These are phyloP conservation scores for Rhododendron henanense DNA, from an alignment of 148 eudicot genomes.

Conservation along the genomic window DNA sequence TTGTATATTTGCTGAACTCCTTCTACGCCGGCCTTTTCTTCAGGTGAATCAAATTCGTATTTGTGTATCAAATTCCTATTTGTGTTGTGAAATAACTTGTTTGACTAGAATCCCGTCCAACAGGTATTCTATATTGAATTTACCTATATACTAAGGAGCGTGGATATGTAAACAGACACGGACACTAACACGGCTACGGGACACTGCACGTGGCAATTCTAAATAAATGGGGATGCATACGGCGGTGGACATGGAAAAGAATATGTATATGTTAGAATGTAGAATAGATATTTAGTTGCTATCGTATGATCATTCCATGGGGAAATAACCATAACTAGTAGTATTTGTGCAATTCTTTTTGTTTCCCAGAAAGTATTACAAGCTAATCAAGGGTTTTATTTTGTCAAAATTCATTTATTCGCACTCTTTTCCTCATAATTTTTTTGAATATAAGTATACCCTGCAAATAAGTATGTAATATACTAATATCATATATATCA, in stretches of 20 bases:
- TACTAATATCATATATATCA: too few relatives aligned
- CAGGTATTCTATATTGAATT: neutral
- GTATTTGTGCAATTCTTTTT: neutral
- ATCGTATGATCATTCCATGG: neutral
- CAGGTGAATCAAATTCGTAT: conserved; percentile 42
- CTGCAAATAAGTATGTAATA: neutral
- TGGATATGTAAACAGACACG: neutral
- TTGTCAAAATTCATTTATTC: neutral
- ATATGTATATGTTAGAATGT: neutral
- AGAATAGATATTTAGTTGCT: neutral
- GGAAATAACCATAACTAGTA: neutral
- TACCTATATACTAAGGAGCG: neutral
- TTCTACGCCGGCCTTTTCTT: conserved; percentile 81
- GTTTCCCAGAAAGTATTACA: neutral
- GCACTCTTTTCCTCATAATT: neutral
- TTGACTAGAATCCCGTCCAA: neutral
- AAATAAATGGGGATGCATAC: neutral
- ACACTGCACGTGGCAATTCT: too few relatives aligned
- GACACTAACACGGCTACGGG: too few relatives aligned
- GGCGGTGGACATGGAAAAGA: neutral
- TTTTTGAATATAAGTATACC: neutral
- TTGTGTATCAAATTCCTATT: neutral
- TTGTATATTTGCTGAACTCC: conserved; percentile 94
- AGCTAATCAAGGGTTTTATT: neutral
- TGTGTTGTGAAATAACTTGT: neutral